These are phyloP conservation scores for Acarospora socialis DNA, from an alignment of 2,329 filamentous ascomycete genomes.

Conservation along the genomic window DNA sequence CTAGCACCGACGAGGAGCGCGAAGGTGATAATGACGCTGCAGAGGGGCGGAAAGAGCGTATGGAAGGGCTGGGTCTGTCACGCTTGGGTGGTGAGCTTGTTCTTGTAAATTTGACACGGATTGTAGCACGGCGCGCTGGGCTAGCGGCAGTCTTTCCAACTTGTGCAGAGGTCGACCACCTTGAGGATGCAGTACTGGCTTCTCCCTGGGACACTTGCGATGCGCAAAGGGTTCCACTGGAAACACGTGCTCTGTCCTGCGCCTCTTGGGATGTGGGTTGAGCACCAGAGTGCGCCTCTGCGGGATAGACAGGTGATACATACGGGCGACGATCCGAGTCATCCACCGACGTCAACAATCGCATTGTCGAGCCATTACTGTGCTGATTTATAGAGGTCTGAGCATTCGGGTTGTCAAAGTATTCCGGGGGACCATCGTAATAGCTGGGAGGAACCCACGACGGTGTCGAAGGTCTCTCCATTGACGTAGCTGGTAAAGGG, in stretches of 20 bases:
- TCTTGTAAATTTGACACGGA: slow-evolving; percentile 14
- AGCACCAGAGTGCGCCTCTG: slow-evolving; percentile 19
- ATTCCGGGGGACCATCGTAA: slow-evolving; percentile 12
- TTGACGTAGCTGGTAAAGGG: no score
- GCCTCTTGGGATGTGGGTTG: slow-evolving; percentile 13
- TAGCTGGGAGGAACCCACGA: slow-evolving; percentile 9
- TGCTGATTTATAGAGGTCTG: slow-evolving; percentile 12
- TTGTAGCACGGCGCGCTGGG: slow-evolving; percentile 11
- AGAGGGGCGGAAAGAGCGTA: slow-evolving; percentile 20
- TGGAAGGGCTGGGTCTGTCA: slow-evolving; percentile 17
- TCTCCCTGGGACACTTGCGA: slow-evolving; percentile 7
- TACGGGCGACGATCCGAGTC: slow-evolving; percentile 23
- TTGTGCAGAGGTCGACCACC: slow-evolving; percentile 9
- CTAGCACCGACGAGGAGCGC: slow-evolving; percentile 28
- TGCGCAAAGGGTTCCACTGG: slow-evolving; percentile 3
- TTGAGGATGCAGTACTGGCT: slow-evolving; percentile 6
- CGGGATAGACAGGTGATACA: slow-evolving; percentile 17
- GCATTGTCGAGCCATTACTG: slow-evolving; percentile 28
- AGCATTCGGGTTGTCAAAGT: slow-evolving; percentile 11
- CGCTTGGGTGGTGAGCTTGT: slow-evolving; percentile 17
- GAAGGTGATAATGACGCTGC: slow-evolving; percentile 20
- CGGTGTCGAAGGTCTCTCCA: slow-evolving; percentile 13
- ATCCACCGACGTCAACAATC: slow-evolving; percentile 28
- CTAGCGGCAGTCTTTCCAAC: slow-evolving; percentile 4
- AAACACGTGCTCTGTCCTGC: slow-evolving; percentile 6